Evolutionary conservation across 75 land plant genomes (phyloP), one percentile per base, ranked within the genome.

Genomic region (Cryptomeria japonica): DNA sequence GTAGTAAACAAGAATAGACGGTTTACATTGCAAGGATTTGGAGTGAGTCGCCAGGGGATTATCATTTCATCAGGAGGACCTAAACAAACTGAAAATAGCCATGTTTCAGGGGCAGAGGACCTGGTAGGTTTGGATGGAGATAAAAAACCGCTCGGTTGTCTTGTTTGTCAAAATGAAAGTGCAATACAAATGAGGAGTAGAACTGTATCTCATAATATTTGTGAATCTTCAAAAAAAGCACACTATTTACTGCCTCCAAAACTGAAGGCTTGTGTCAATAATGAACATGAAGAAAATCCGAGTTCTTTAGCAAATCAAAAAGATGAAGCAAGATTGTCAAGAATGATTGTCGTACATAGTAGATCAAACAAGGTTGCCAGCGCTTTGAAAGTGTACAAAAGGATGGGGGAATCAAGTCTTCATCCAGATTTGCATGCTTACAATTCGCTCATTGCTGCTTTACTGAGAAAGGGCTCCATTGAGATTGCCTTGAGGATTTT

Each of bases 391-490:
- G 79, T 95, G 90, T 89, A 51, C 76, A 46, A 56, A 86, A 91
- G 94, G 0, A 94, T 95, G 92, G 88, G 80, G 38, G 64, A 87
- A 53, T 86, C 92, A 34, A 91, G 91, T 49, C 91, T 94, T 39
- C 84, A 2, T 12, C 93, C 93, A 3, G 79, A 76, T 87, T 16
- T 87, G 39, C 94, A 94, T 91, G 94, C 96, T 44, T 92, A 87
- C 51, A 95, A 95, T 85, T 93, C 96, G 18, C 90, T 95, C 87
- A 85, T 95, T 4, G 86, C 96, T 31, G 90, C 93, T 76, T 91
- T 95, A 34, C 38, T 94, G 75, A 89, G 95, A 83, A 92, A 89
- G 88, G 88, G 88, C 19, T 86, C 41, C n/a, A 14, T 89, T 46
- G 86, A 87, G 47, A 86, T 89, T 89, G 96, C 93, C 2, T 85